Percentiles rank a stretch among this genome's conserved stretches.
These are phyloP conservation scores for Apiospora hydei DNA, from an alignment of 2,329 filamentous ascomycete genomes.

Conservation along the genomic window DNA sequence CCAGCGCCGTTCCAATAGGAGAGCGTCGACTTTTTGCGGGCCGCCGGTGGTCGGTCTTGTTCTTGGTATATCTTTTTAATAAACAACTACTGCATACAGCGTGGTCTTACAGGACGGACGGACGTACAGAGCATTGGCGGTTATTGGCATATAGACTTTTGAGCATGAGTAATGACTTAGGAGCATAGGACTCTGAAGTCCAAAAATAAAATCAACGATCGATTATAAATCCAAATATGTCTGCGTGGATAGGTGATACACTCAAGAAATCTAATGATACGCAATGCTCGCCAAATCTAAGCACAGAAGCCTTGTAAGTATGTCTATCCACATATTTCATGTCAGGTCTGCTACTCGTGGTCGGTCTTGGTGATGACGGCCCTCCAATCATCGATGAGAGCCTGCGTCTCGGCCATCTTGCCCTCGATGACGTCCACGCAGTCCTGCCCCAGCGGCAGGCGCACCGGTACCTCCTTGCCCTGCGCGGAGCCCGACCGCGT, in stretches of 20 bases:
- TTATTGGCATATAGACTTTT: slow-evolving; percentile 7
- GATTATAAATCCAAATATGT: background rate
- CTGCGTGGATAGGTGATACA: too few relatives aligned
- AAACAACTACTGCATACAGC: background rate
- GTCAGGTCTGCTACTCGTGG: slow-evolving; percentile 35
- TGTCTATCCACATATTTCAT: too few relatives aligned
- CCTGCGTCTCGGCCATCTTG: slow-evolving; percentile 52
- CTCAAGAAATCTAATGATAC: background rate
- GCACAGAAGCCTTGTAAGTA: background rate
- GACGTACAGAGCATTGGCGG: background rate
- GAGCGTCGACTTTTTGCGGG: background rate
- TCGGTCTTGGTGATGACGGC: slow-evolving; percentile 49
- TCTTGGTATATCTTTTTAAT: background rate
- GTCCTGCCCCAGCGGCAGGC: slow-evolving; percentile 64
- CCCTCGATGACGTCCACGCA: slow-evolving; percentile 48
- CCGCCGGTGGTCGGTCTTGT: background rate
- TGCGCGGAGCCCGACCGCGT: slow-evolving; percentile 55
- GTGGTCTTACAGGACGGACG: background rate
- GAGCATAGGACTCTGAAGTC: background rate
- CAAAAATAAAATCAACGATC: background rate
- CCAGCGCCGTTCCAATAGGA: background rate
- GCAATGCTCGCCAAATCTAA: background rate
- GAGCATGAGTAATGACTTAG: slow-evolving; percentile 16
- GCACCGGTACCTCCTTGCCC: slow-evolving; percentile 58
- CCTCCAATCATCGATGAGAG: slow-evolving; percentile 58